Evolutionary conservation across 176 grass and related monocot genomes (phyloP).

Genomic region (Eragrostis curvula): DNA sequence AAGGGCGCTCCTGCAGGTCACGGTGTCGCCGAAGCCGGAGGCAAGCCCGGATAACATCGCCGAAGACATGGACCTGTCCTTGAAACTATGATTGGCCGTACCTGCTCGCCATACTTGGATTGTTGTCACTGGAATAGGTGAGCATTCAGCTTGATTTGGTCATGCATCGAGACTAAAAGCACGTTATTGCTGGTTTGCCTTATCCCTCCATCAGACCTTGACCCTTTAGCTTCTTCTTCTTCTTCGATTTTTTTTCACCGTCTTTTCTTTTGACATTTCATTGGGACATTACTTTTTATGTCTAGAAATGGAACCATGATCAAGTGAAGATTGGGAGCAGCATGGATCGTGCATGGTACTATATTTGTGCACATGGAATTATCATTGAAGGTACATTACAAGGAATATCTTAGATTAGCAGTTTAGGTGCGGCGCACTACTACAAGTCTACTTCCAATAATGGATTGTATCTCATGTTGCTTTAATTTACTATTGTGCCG

Average conservation of each 20-base stretch:
- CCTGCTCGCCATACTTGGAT: neutral
- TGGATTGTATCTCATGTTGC: neutral
- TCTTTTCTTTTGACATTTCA: neutral
- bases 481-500: neutral
- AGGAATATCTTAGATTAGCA: too few species aligned
- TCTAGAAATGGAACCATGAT: conserved; percentile 20
- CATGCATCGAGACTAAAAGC: neutral
- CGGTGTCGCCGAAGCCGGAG: neutral
- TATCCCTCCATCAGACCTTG: too few species aligned
- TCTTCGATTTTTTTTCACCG: too few species aligned
- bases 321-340: neutral
- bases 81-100: conserved; percentile 61
- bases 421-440: neutral
- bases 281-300: neutral
- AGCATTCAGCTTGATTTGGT: conserved; percentile 14
- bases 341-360: neutral
- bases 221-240: too few species aligned
- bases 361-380: neutral
- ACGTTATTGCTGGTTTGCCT: too few species aligned
- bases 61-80: conserved; percentile 69
- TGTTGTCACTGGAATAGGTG: neutral
- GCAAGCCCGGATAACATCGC: conserved; percentile 11
- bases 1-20: neutral
- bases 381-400: neutral
- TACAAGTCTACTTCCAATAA: too few species aligned